These are phyloP conservation scores for Phytophthora constricta DNA, from an alignment of 352 stramenopile species.

Conservation along the genomic window DNA sequence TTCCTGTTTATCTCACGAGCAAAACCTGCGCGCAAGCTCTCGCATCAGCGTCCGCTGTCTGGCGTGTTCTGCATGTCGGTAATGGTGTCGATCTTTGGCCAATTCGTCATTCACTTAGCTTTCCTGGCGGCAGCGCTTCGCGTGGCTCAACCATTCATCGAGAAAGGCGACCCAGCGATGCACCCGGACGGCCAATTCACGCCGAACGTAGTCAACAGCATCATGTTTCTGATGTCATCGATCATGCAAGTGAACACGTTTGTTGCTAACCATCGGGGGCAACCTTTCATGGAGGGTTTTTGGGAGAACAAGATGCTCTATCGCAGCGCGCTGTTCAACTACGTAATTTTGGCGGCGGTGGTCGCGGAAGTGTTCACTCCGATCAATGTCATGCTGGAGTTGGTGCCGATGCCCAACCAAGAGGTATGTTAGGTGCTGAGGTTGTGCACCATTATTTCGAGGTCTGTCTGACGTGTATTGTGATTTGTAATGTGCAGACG, in stretches of 20 bases:
- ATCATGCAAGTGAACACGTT: conserved; percentile 97
- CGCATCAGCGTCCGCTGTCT: conserved; percentile 89
- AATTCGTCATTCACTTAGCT: conserved; percentile 97
- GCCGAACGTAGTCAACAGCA: conserved; percentile 98
- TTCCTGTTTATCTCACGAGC: conserved; percentile 62
- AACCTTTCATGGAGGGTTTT: conserved; percentile 99
- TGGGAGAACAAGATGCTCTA: conserved; percentile 95
- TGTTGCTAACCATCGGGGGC: conserved; percentile 97
- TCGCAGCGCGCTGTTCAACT: conserved; percentile 82
- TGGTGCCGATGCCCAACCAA: conserved; percentile 89
- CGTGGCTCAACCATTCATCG: conserved; percentile 90
- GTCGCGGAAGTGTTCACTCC: conserved; percentile 91
- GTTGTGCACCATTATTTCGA: conserved; percentile 11
- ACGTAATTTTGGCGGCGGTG: conserved; percentile 86
- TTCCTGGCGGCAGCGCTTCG: conserved; percentile 92
- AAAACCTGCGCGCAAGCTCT: conserved; percentile 96
- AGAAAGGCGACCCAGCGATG: conserved; percentile 78
- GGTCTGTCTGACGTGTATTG: conserved; percentile 7
- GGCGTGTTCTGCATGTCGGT: conserved; percentile 95
- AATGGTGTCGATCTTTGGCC: conserved; percentile 93
- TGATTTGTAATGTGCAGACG: conserved; percentile 38
- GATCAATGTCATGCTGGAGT: conserved; percentile 91
- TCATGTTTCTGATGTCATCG: conserved; percentile 97
- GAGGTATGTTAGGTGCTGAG: conserved; percentile 24
- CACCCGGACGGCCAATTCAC: conserved; percentile 94